These are phyloP conservation scores for Oryza brachyantha DNA, from an alignment of 176 grass and related monocot species.

Conservation along the genomic window DNA sequence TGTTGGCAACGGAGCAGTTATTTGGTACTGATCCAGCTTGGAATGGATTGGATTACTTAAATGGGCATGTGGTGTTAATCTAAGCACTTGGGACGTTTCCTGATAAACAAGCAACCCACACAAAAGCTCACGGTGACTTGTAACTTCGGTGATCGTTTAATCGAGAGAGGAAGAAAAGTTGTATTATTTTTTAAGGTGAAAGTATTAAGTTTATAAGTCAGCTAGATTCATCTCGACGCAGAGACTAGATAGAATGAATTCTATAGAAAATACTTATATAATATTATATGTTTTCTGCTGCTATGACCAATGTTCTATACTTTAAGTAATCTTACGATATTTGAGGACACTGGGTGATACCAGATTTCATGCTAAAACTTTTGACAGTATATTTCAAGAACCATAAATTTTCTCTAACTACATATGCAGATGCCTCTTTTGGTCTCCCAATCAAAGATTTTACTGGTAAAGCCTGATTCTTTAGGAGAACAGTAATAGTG, in stretches of 20 bases:
- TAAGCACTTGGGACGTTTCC: neutral
- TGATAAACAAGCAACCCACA: neutral
- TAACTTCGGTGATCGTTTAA: neutral
- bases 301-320: neutral
- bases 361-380: too few relatives aligned
- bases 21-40: neutral
- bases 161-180: neutral
- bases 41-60: neutral
- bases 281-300: neutral
- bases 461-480: neutral
- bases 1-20: neutral
- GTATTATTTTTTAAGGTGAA: neutral
- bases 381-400: too few relatives aligned
- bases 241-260: neutral
- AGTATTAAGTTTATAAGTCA: neutral
- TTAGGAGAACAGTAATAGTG: neutral
- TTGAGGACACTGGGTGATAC: too few relatives aligned
- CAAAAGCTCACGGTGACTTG: neutral
- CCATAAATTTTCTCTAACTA: too few relatives aligned
- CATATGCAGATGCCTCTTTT: neutral
- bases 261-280: neutral
- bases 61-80: neutral
- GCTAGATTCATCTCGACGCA: too few relatives aligned
- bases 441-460: neutral
- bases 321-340: too few relatives aligned